Conservation (phyloP, 345 rosid genomes). For the Hibiscus mutabilis region DNA sequence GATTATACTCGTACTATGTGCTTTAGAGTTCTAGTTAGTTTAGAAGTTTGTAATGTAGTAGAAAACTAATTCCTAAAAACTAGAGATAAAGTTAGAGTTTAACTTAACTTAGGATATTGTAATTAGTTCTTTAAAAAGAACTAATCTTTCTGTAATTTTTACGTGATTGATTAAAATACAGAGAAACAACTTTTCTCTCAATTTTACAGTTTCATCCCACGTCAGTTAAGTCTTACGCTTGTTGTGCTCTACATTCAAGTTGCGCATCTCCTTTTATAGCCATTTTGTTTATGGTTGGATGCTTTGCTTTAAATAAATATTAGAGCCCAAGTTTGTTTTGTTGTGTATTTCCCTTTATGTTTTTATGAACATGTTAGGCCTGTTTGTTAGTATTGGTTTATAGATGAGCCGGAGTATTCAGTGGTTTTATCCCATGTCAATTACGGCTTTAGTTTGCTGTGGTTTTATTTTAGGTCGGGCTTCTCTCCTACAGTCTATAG, state of each 20-base stretch:
- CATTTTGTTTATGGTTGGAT: background rate
- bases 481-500: background rate
- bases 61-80: too few species aligned
- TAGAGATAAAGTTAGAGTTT: too few species aligned
- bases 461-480: background rate
- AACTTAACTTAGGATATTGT: too few species aligned
- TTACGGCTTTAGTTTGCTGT: background rate
- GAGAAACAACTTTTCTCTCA: too few species aligned
- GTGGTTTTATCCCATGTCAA: background rate
- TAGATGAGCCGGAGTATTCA: background rate
- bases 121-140: too few species aligned
- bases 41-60: too few species aligned
- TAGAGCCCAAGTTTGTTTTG: background rate
- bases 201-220: background rate
- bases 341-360: background rate
- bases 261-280: background rate
- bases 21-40: too few species aligned
- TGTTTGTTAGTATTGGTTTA: background rate
- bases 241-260: background rate
- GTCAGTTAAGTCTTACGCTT: background rate
- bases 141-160: too few species aligned
- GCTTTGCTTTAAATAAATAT: background rate
- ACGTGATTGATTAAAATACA: too few species aligned
- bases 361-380: background rate
- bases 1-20: too few species aligned